phyloP scores from a whole-genome alignment of 2,329 filamentous ascomycete genomes.

The Helotiales sp. region DNA sequence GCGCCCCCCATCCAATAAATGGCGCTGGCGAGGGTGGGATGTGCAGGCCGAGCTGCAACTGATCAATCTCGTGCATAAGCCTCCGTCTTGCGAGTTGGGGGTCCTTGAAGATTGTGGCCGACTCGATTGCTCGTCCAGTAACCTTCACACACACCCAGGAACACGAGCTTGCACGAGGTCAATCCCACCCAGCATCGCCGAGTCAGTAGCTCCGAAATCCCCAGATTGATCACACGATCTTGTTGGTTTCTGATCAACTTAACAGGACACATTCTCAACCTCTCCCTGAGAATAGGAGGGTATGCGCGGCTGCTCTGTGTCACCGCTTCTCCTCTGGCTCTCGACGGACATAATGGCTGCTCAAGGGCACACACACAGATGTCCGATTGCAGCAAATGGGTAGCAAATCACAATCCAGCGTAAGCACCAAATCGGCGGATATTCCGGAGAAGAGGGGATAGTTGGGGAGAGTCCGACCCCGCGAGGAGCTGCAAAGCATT shows the following conservation, averaged over 20 bases:
- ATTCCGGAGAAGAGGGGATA: slow-evolving; percentile 7
- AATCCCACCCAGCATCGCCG: neutral
- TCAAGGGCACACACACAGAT: neutral
- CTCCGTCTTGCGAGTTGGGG: slow-evolving; percentile 16
- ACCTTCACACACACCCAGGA: neutral
- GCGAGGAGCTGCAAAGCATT: neutral
- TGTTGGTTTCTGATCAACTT: neutral
- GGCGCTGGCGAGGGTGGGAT: slow-evolving; percentile 9
- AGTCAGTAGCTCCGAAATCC: neutral
- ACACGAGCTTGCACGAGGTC: neutral
- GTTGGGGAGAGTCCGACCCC: slow-evolving; percentile 4
- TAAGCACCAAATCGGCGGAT: slow-evolving; percentile 1
- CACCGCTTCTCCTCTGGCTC: slow-evolving; percentile 8
- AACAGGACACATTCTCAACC: neutral
- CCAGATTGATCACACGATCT: slow-evolving; percentile 8
- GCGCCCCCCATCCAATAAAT: slow-evolving; percentile 13
- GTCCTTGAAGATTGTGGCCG: slow-evolving; percentile 4
- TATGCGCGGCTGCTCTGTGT: neutral
- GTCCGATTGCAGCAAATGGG: neutral
- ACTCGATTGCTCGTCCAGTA: slow-evolving; percentile 2
- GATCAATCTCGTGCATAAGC: slow-evolving; percentile 15
- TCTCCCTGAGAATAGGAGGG: neutral
- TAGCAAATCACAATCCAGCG: neutral
- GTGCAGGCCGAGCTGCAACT: slow-evolving; percentile 12
- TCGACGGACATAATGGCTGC: neutral